Percentiles rank a stretch among this genome's conserved stretches.
Conservation (phyloP, 192 early-diverging fungal genomes). For the Paraglomus brasilianum region DNA sequence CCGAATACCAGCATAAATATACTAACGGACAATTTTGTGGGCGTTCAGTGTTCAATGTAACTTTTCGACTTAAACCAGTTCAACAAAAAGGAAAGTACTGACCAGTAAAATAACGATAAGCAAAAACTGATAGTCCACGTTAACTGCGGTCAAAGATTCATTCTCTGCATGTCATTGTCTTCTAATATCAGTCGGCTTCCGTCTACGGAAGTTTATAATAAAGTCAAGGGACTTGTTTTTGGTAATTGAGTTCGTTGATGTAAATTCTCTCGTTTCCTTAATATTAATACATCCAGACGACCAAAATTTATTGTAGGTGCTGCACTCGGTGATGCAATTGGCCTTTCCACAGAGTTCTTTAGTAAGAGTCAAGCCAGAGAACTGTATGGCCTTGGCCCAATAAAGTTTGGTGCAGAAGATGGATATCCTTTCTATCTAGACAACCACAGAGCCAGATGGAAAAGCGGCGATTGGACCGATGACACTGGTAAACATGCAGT, state of each 20-base stretch:
- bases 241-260: neutral
- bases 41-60: too few species aligned
- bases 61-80: too few species aligned
- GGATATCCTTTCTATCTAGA: slow-evolving; percentile 43
- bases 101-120: too few species aligned
- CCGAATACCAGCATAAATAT: too few species aligned
- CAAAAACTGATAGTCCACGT: too few species aligned
- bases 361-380: slow-evolving; percentile 38
- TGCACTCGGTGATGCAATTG: slow-evolving; percentile 62
- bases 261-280: neutral
- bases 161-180: too few species aligned
- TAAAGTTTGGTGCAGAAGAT: slow-evolving; percentile 54
- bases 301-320: slow-evolving; percentile 37
- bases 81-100: too few species aligned
- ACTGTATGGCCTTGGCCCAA: slow-evolving; percentile 58
- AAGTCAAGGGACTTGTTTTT: neutral
- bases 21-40: too few species aligned
- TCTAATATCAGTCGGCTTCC: neutral
- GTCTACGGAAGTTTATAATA: neutral
- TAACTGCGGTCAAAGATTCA: too few species aligned
- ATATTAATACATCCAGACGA: neutral
- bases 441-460: slow-evolving; percentile 42
- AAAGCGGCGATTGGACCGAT: slow-evolving; percentile 48
- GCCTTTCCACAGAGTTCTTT: slow-evolving; percentile 66
- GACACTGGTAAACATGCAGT: slow-evolving; percentile 32